Evolutionary conservation across 1,284 basidiomycete genomes (phyloP).

Genomic region (Pulchroboletus neoregius): DNA sequence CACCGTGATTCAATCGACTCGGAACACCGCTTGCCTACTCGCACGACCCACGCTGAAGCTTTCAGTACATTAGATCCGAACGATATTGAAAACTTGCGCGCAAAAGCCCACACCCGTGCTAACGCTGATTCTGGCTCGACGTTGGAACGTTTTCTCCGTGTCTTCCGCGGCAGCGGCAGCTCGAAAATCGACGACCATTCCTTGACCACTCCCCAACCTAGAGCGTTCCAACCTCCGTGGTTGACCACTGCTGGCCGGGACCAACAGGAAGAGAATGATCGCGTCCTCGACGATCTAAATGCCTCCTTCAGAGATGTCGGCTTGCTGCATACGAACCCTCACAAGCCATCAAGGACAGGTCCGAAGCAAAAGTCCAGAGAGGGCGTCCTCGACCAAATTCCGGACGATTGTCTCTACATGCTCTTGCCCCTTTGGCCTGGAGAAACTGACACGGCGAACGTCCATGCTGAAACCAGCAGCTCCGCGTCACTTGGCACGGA

Average conservation of each 20-base stretch:
- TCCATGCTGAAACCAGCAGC: conserved; percentile 28
- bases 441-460: conserved; percentile 51
- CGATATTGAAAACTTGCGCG: conserved; percentile 49
- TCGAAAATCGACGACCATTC: conserved; percentile 25
- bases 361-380: conserved; percentile 23
- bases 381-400: conserved; percentile 60
- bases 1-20: conserved; percentile 33
- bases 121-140: conserved; percentile 23
- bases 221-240: conserved; percentile 63
- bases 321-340: conserved; percentile 55
- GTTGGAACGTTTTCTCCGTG: conserved; percentile 24
- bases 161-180: conserved; percentile 17
- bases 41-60: conserved; percentile 70
- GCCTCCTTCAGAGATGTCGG: conserved; percentile 76
- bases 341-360: conserved; percentile 28
- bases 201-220: conserved; percentile 32
- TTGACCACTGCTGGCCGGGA: conserved; percentile 57
- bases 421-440: conserved; percentile 77
- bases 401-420: conserved; percentile 70
- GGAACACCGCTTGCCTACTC: conserved; percentile 36
- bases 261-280: conserved; percentile 62
- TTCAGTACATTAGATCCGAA: conserved; percentile 66
- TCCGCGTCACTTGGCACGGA: conserved; percentile 41
- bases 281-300: conserved; percentile 64
- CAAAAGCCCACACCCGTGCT: conserved; percentile 21